Percentiles rank a stretch among this genome's conserved stretches.
These are phyloP conservation scores for Salix dunnii DNA, from an alignment of 345 rosid genomes.

Conservation along the genomic window DNA sequence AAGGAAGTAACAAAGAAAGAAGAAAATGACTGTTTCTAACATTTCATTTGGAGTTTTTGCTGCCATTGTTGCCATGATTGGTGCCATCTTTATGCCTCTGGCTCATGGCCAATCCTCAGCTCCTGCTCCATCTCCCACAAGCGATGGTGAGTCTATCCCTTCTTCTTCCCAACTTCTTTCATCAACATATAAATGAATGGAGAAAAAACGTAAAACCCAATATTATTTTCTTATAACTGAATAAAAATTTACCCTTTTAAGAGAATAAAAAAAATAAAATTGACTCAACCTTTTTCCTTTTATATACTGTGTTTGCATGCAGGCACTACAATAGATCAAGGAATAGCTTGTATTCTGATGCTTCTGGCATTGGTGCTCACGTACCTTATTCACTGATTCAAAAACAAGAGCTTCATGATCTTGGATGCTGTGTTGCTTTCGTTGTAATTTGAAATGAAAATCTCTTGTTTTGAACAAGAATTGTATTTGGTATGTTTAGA, in stretches of 20 bases:
- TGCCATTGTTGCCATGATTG: not conserved
- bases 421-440: not conserved
- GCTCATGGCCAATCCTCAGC: slow-evolving; percentile 16
- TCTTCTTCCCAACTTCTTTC: not conserved
- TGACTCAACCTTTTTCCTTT: not conserved
- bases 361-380: slow-evolving; percentile 26
- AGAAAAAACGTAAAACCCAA: not conserved
- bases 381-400: slow-evolving; percentile 20
- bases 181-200: not conserved
- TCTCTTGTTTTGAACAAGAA: no score
- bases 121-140: slow-evolving; percentile 23
- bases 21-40: slow-evolving; percentile 3
- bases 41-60: not conserved
- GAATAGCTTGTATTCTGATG: slow-evolving; percentile 25
- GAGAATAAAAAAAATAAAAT: no score
- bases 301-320: not conserved
- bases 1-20: not conserved
- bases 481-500: no score
- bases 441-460: no score
- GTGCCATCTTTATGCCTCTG: slow-evolving; percentile 1
- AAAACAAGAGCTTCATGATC: not conserved
- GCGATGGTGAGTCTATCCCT: slow-evolving; percentile 14
- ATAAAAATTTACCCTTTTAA: no score
- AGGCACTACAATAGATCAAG: slow-evolving; percentile 28
- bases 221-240: no score